Conservation (phyloP, 331 rosid genomes). For the Quercus lobata region DNA sequence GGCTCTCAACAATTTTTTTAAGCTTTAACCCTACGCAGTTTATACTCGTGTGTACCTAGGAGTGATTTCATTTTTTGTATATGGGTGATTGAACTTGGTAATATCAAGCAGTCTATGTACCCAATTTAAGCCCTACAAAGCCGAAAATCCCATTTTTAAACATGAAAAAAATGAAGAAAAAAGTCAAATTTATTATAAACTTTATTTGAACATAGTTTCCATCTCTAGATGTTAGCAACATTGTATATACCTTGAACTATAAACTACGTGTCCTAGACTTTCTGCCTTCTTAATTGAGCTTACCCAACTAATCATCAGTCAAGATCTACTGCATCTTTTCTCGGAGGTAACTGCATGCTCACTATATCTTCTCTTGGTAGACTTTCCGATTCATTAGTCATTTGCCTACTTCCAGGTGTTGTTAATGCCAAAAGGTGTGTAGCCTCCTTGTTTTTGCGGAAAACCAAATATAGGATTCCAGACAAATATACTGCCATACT, state of each 20-base stretch:
- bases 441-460: slow-evolving; percentile 58
- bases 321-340: slow-evolving; percentile 39
- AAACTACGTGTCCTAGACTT: not conserved
- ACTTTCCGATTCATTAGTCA: slow-evolving; percentile 39
- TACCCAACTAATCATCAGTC: slow-evolving; percentile 31
- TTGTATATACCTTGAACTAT: not conserved
- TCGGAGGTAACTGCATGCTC: slow-evolving; percentile 90
- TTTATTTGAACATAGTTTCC: not conserved
- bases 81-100: too few species aligned
- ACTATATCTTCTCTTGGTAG: slow-evolving; percentile 75
- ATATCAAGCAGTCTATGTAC: too few species aligned
- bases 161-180: too few species aligned
- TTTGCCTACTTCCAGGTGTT: slow-evolving; percentile 54
- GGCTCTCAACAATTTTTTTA: too few species aligned
- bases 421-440: slow-evolving; percentile 62
- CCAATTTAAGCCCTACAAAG: too few species aligned
- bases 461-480: slow-evolving; percentile 65
- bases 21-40: too few species aligned
- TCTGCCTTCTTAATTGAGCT: not conserved
- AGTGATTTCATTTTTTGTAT: too few species aligned
- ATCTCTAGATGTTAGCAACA: not conserved
- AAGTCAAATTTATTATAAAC: too few species aligned
- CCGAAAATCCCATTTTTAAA: too few species aligned
- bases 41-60: too few species aligned
- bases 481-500: slow-evolving; percentile 75